These are phyloP conservation scores for Fonsecaea pedrosoi DNA, from an alignment of 2,329 filamentous ascomycete species.

Conservation along the genomic window DNA sequence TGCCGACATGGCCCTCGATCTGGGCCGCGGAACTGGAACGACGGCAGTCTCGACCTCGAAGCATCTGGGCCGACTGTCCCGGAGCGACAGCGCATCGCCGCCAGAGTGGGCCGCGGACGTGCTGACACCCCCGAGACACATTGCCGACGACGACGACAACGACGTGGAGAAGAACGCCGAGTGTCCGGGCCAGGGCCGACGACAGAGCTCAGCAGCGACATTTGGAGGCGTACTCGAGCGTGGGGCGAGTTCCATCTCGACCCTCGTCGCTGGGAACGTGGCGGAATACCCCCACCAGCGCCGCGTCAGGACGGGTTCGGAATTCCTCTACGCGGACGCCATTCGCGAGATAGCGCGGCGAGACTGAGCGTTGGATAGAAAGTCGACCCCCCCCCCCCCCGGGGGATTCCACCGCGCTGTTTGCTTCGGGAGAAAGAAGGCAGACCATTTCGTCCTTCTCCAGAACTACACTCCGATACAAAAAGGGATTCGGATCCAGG, in stretches of 20 bases:
- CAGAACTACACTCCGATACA: too few species aligned
- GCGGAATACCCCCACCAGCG: conserved; percentile 9
- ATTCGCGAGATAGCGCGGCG: conserved; percentile 18
- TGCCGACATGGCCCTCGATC: conserved; percentile 11
- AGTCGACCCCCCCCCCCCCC: too few species aligned
- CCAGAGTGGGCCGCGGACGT: conserved; percentile 22
- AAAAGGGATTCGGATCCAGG: too few species aligned
- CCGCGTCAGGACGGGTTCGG: conserved; percentile 19
- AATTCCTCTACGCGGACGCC: conserved; percentile 25
- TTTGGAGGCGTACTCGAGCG: not conserved
- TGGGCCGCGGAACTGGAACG: not conserved
- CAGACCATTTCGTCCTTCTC: too few species aligned
- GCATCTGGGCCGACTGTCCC: not conserved
- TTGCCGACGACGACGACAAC: not conserved
- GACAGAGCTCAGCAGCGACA: conserved; percentile 3
- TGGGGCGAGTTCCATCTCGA: conserved; percentile 6
- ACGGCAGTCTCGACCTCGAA: not conserved
- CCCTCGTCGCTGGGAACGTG: conserved; percentile 11
- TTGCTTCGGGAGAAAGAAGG: too few species aligned
- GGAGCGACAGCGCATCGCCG: conserved; percentile 5
- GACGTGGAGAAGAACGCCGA: conserved; percentile 8
- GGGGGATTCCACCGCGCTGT: too few species aligned
- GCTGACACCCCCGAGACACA: conserved; percentile 8
- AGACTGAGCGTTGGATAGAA: not conserved
- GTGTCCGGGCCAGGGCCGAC: not conserved